Percentiles rank a stretch among this genome's conserved stretches.
phyloP scores from a whole-genome alignment of 2,329 filamentous ascomycete species.

The Phialophora verrucosa region DNA sequence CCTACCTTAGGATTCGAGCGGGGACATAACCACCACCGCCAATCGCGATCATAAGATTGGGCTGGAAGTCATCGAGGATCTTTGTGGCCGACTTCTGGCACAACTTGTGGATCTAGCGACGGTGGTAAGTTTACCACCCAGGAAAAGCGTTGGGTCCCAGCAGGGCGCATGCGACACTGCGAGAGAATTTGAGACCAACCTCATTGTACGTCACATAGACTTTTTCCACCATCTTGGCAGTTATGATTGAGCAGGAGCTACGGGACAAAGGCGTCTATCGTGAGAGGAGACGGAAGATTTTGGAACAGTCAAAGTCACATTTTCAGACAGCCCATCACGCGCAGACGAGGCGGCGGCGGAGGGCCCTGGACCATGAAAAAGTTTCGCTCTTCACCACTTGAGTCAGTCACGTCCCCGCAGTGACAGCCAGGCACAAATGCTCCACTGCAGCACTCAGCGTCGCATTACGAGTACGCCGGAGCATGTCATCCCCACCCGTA shows the following conservation, averaged over 20 bases:
- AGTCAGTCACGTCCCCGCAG: neutral
- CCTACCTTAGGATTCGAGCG: conserved; percentile 84
- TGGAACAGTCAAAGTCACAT: conserved; percentile 23
- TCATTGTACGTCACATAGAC: conserved; percentile 91
- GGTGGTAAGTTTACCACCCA: conserved; percentile 7
- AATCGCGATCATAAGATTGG: conserved; percentile 97
- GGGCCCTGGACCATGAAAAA: conserved; percentile 20
- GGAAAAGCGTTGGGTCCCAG: neutral
- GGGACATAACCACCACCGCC: conserved; percentile 97
- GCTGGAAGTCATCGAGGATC: conserved; percentile 85
- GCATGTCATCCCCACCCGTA: neutral
- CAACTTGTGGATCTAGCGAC: conserved; percentile 85
- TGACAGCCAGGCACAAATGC: neutral
- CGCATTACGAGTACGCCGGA: neutral
- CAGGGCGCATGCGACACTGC: neutral
- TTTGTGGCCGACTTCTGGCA: conserved; percentile 82
- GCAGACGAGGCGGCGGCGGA: conserved; percentile 11
- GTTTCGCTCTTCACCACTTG: conserved; percentile 10
- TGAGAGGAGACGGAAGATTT: conserved; percentile 12
- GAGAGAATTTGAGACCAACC: conserved; percentile 58
- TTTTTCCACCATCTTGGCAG: conserved; percentile 72
- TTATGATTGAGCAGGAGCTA: neutral
- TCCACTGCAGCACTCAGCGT: neutral
- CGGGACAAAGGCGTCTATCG: neutral
- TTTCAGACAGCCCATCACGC: conserved; percentile 15